Base-by-base conservation (phyloP, 345 rosid species). In the Murraya koenigii region DNA sequence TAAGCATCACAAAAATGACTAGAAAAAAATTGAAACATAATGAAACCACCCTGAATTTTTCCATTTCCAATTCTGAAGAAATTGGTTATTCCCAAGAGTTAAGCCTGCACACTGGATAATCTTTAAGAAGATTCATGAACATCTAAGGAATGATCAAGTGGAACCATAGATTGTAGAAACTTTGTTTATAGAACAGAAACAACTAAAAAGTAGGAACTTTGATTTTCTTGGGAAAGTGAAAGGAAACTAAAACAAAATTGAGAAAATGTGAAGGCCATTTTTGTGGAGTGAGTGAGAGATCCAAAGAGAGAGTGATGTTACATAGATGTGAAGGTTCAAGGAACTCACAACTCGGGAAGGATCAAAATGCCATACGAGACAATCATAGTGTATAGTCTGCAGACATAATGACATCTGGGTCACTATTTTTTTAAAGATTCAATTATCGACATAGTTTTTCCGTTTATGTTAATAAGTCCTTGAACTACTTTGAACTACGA, bases 1-100 rank as follows among this genome's bases (percentile, higher is more conserved):
- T 73, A 20, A 83, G 79, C 54, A 75, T 32, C 52, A 23, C 15
- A 65, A 84, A 70, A 79, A 82, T 65, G 76, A 84, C 62, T 23
- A 78, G 52, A 60, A 75, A 68, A 64, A 80, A 7, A 74, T 76
- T 79, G 69, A 66, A 78, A 71, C 78, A 6, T 73, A 61, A 35
- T 28, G 35, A 76, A 76, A 70, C 47, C 80, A 69, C 63, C 82
- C 61, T 28, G 75, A 41, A 70, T 32, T 7, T 72, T 77, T 78
- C 83, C 90, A 85, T 87, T 44, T 44, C 17, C 17, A 17, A 44
- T 49, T 8, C 38, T 30, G 7, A 44, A 5, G 55, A 32, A 61
- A 47, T 44, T 44, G 17, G 49, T 47, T 17, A 44, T 9, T 10
- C 49, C 38, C 13, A 58, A 22, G 25, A 19, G 60, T n/a, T 55